Evolutionary conservation across 768 basidiomycete species (phyloP), one percentile per base, ranked within the genome.

Genomic region (Boletus subparvulus): DNA sequence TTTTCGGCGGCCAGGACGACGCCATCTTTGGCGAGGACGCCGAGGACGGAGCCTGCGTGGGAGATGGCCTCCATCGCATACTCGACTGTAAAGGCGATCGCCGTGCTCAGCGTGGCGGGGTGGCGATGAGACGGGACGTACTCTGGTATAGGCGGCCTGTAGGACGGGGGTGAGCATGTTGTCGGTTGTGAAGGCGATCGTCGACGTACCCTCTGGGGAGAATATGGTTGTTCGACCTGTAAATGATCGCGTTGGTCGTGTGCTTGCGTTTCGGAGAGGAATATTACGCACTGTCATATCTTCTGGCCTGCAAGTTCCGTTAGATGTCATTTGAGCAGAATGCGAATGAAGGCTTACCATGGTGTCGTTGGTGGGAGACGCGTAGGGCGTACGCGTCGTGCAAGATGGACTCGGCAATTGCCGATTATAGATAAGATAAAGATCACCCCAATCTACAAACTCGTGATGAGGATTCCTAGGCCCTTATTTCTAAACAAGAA

Each of bases 31-130:
- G 94, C 92, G 30, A 95, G 81, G 54, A 95, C 88, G 41, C 92
- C 94, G n/a, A 96, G 83, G 44, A 96, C 94, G 41, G 93, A 91
- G 52, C 92, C 92, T 19, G 93, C 94, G 67, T 94, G 90, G 30
- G 94, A 97, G 80, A 98, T 98, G 56, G 94, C 94, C 72, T 98
- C 97, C 93, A 98, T 97, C 43, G 96, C 96, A 83, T 99, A 99
- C 78, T 99, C 96, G 78, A 98, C 96, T 96, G 65, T 47, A 33
- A 9, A 26, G 26, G 52, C 6, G 46, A 46, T 50, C 40, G 61
- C 52, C 36, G 43, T 52, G 30, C 26, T 48, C 50, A 45, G 56
- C 36, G 26, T 35, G 36, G n/a, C 19, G 4, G 40, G 21, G 28
- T 52, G 46, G 48, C 19, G 39, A 49, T 46, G 51, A 17, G 41